Base-by-base conservation (phyloP, 176 grass and related monocot species). In the Pontederia paniculata region DNA sequence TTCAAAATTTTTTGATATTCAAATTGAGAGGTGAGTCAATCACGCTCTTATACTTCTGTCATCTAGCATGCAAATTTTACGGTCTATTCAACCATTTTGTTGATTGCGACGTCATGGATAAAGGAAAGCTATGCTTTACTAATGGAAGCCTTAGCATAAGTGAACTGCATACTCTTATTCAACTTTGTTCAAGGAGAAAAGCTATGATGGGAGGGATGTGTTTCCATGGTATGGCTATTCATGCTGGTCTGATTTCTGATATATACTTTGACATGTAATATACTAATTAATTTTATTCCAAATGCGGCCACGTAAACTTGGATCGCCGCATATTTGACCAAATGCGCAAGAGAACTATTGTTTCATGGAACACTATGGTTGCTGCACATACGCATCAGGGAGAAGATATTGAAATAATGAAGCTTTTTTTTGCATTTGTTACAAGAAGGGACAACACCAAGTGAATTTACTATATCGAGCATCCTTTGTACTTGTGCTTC, bases 361-460 rank as follows among this genome's bases (percentile, higher is more conserved):
- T 89, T 41, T 84, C 77, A 9, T 84, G 86, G 86, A 84, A 84
- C 66, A 81, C 86, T 58, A 84, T 89, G 77, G 81, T 89, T 75
- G 63, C 77, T 68, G 73, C 73, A 57, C 77, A 84, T 61, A 75
- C 63, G 45, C 65, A 64, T 23, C 67, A 65, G 48, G 74, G 77
- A 69, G 54, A 73, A 18, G 74, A 72, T 60, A 37, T 67, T 37
- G 62, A 84, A 60, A 74, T 70, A 47, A 67, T 81, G 18, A 72
- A 65, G 41, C 70, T 84, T 72, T 89, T n/a, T 89, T 54, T 65
- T 57, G 70, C 79, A 48, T 71, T 75, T 84, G 86, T 80, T 68
- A 48, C 52, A 2, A 69, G 81, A 81, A 75, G 74, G 74, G 63
- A 45, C 54, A 58, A 45, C 19, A 12, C 61, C 71, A 52, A 84